Base-by-base conservation (phyloP, 2,329 filamentous ascomycete species). In the Teratosphaeria nubilosa region DNA sequence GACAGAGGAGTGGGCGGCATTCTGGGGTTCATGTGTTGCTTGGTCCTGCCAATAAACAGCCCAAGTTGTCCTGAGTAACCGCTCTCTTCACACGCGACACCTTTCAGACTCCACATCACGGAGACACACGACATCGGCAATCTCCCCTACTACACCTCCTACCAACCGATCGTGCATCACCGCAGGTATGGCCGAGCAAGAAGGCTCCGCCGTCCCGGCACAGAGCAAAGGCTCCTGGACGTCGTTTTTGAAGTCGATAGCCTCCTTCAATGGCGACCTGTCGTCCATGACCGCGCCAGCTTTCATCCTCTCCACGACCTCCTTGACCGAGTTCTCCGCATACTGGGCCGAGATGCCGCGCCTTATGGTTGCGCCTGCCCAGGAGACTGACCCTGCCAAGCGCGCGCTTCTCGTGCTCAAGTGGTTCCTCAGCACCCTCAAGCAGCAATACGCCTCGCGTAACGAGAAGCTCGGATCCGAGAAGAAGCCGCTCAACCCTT, bases 401-500 rank as follows among this genome's bases (percentile, higher is more conserved):
- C 85, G 92, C 61, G 86, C 90, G 22, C 76, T 95, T 64, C 79
- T 92, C 34, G 92, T 97, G n/a, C 78, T 96, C 67, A 95, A 92
- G 75, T 97, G 92, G 92, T 97, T 96, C 77, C 77, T 97, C 57
- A 91, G 86, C 69, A 96, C 91, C 3, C 80, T 97, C 56, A 95
- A 94, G 77, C 90, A 95, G 74, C 90, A 95, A 74, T 87, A 87
- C 71, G 82, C 80, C 66, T 84, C 79, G 66, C 78, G 84, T 59
- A 95, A 89, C 70, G 91, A 96, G 72, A 85, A 86, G 72, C 75
- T 85, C 63, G 91, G 90, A 54, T 94, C 90, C 69, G 92, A 96
- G 80, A 97, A 97, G 84, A 99, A 97, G 79, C 92, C 92, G 2
- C 77, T 99, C 60, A 97, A 99, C 71, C 94, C 94, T 0, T 97